Base-by-base conservation (phyloP, 306 rosid species). In the Lathyrus aphaca region DNA sequence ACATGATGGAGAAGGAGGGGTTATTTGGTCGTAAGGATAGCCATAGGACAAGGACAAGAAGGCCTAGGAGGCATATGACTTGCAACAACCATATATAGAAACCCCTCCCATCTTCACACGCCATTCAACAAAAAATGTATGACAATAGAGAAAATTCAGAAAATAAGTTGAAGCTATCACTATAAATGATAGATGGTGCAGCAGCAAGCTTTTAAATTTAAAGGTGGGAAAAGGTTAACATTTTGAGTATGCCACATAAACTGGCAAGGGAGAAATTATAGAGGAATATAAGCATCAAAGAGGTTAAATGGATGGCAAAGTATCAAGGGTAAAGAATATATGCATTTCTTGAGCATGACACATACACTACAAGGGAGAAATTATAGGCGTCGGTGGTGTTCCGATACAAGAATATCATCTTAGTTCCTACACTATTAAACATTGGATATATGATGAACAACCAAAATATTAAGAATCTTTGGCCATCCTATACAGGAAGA, bases 261-360 rank as follows among this genome's bases (percentile, higher is more conserved):
- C n/a, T n/a, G n/a, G n/a, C n/a, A n/a, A n/a, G n/a, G n/a, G n/a
- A n/a, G n/a, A n/a, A n/a, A n/a, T n/a, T n/a, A n/a, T n/a, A n/a
- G n/a, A n/a, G 18, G 39, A 56, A 56, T 56, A 56, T 56, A 27
- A 25, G 60, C 35, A 27, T 27, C 6, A 12, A 21, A 6, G 10
- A 56, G 9, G 19, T 27, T 10, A 27, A 25, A 37, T 10, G 5
- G 62, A 27, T 27, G 5, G 18, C 62, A 55, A 55, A 27, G 62
- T 5, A 27, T 56, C 62, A 56, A 2, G 38, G 62, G 62, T 7
- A 56, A 56, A 56, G 39, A 27, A 56, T 56, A 25, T 27, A 56
- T 55, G 62, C 62, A 56, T 56, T 56, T 27, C 62, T 55, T 55
- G 39, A 27, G 62, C 25, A 50, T 50, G 29, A n/a, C n/a, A n/a